Evolutionary conservation across 306 rosid genomes (phyloP).

Genomic region (Pueraria montana): DNA sequence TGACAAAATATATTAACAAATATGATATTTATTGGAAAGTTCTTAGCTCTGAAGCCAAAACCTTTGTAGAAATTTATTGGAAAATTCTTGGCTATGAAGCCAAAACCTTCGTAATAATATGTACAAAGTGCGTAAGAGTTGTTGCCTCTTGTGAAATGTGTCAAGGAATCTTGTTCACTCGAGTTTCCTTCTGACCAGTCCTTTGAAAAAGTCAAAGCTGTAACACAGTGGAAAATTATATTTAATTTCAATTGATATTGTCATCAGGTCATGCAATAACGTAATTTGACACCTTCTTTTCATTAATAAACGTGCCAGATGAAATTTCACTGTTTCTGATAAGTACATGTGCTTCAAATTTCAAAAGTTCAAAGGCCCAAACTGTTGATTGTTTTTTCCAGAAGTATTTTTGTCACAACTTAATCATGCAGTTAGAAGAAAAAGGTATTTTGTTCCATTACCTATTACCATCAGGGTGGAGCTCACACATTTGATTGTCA

Average conservation of each 20-base stretch:
- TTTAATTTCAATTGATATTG: slow-evolving; percentile 28
- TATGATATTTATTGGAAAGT: slow-evolving; percentile 22
- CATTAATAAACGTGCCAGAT: background rate
- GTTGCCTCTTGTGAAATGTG: slow-evolving; percentile 50
- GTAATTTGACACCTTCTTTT: slow-evolving; percentile 2
- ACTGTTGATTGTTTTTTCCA: slow-evolving; percentile 33
- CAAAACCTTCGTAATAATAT: slow-evolving; percentile 35
- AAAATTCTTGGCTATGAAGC: slow-evolving; percentile 6
- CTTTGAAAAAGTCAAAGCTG: slow-evolving; percentile 89
- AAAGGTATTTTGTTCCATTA: slow-evolving; percentile 40
- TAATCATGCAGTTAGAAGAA: slow-evolving; percentile 41
- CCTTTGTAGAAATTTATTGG: slow-evolving; percentile 30
- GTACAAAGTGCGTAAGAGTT: slow-evolving; percentile 42
- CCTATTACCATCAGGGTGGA: slow-evolving; percentile 98
- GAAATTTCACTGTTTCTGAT: slow-evolving; percentile 35
- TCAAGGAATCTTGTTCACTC: slow-evolving; percentile 56
- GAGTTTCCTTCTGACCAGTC: slow-evolving; percentile 79
- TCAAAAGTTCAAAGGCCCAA: slow-evolving; percentile 8
- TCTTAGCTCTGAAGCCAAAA: slow-evolving; percentile 25
- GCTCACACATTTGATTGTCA: slow-evolving; percentile 89
- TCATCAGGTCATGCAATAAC: slow-evolving; percentile 38
- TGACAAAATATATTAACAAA: background rate
- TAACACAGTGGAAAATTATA: slow-evolving; percentile 41
- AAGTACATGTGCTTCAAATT: slow-evolving; percentile 1
- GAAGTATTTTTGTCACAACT: slow-evolving; percentile 8